Evolutionary conservation across 1,139 yeast genomes (phyloP), one percentile per base, ranked within the genome.

Genomic region (Blastobotrys malaysiensis): DNA sequence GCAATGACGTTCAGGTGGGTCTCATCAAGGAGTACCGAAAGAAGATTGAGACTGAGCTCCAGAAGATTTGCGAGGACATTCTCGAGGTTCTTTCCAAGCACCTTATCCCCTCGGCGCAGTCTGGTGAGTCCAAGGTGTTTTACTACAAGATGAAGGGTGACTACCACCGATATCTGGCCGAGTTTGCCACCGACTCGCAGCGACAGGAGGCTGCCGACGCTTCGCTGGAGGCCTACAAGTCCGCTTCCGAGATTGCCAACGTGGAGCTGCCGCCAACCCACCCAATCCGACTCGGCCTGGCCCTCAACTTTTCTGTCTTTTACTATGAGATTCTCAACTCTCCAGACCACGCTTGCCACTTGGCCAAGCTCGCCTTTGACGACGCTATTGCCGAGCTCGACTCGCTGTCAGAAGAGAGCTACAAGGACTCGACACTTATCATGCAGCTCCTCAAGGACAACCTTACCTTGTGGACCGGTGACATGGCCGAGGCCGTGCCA

Each of bases 61-160:
- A 93, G 63, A 88, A 86, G 74, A 91, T 93, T 69, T 90, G 98
- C 76, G 95, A 88, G 70, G 97, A 91, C 73, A 90, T 93, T 68
- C 80, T 93, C 68, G 80, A 84, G 53, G 97, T 93, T 59, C 82
- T 93, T 70, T 85, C 88, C 63, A 81, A 87, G 68, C 95, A 90
- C 74, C 84, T 93, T 74, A 90, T 93, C 68, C 91, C 97, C 39
- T 81, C 93, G 58, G 97, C 98, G 62, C 89, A 87, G 73, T 83
- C 96, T 60, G 98, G 97, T 68, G 99, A 93, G 77, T 89, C 97
- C 52, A 90, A 91, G 81, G 98, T 93, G 58, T 93, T 93, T 77
- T 93, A 93, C 82, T 90, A 88, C 79, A 93, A 93, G 84, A 93
- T 93, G 98, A 91, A 93, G 81, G 99, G 98, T 78, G 99, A 93